Conservation (phyloP, 2,329 filamentous ascomycete species). For the Aspergillus novofumigatus region DNA sequence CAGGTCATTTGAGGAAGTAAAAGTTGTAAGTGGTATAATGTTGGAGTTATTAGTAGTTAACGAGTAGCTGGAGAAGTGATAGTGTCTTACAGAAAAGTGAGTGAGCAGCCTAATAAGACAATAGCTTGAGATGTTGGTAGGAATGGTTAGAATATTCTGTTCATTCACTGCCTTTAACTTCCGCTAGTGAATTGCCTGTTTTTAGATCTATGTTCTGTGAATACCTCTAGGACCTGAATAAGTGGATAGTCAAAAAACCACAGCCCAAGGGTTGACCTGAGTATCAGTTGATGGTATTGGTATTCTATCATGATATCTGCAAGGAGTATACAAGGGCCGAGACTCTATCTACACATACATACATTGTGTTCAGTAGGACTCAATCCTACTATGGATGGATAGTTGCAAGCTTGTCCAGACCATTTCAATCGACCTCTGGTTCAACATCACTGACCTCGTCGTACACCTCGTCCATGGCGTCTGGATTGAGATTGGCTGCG, state of each 20-base stretch:
- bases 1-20: too few relatives aligned
- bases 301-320: background rate
- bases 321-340: background rate
- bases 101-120: too few relatives aligned
- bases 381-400: background rate
- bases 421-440: constrained; percentile 22
- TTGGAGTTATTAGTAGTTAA: background rate
- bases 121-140: too few relatives aligned
- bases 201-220: too few relatives aligned
- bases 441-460: constrained; percentile 37
- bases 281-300: background rate
- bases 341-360: background rate
- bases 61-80: background rate
- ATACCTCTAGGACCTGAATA: too few relatives aligned
- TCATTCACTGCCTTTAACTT: too few relatives aligned
- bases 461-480: constrained; percentile 44
- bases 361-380: background rate
- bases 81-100: background rate
- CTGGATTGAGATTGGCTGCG: constrained; percentile 41
- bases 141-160: too few relatives aligned
- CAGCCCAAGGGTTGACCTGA: too few relatives aligned
- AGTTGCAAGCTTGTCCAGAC: background rate
- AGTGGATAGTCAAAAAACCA: too few relatives aligned
- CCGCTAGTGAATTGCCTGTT: too few relatives aligned
- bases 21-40: too few relatives aligned